A percentile compares a stretch with the other conserved stretches of the same genome.
Evolutionary conservation across 2,329 filamentous ascomycete species (phyloP).

Genomic region (Calonectria naviculata): DNA sequence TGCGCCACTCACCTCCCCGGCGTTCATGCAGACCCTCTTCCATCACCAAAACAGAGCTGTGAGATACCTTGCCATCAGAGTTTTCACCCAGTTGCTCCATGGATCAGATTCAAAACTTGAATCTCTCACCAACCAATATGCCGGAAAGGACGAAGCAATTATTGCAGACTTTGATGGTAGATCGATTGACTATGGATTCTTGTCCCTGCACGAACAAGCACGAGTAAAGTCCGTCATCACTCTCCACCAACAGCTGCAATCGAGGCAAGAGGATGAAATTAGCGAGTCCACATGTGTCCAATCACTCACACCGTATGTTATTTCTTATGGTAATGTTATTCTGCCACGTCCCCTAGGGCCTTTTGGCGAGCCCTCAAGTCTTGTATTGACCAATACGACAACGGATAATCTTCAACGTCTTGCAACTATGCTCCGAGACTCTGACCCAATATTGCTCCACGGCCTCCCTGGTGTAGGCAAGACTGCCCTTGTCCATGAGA

Average conservation of each 20-base stretch:
- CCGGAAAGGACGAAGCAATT: slow-evolving; percentile 70
- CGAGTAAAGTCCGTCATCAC: slow-evolving; percentile 59
- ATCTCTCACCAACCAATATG: slow-evolving; percentile 73
- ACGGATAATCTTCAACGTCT: slow-evolving; percentile 76
- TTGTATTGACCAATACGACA: slow-evolving; percentile 80
- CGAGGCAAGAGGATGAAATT: slow-evolving; percentile 20
- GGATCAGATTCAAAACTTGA: slow-evolving; percentile 85
- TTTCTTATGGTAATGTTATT: slow-evolving; percentile 73
- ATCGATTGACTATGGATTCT: slow-evolving; percentile 81
- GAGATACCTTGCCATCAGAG: slow-evolving; percentile 83
- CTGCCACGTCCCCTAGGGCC: slow-evolving; percentile 71
- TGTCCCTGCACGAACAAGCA: slow-evolving; percentile 68
- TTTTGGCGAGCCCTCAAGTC: slow-evolving; percentile 56
- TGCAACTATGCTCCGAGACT: slow-evolving; percentile 72
- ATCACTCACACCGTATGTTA: slow-evolving; percentile 68
- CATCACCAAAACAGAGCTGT: slow-evolving; percentile 68
- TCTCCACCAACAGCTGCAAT: slow-evolving; percentile 52
- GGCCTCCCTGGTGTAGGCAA: slow-evolving; percentile 91
- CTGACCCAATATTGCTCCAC: slow-evolving; percentile 81
- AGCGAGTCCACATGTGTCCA: slow-evolving; percentile 42
- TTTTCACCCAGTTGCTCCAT: slow-evolving; percentile 82
- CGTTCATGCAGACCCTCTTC: slow-evolving; percentile 77
- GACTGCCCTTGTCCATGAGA: slow-evolving; percentile 84
- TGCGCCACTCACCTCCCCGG: slow-evolving; percentile 70
- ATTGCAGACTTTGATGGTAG: slow-evolving; percentile 80